These are phyloP conservation scores for Microcos paniculata DNA, from an alignment of 345 rosid species.

Conservation along the genomic window DNA sequence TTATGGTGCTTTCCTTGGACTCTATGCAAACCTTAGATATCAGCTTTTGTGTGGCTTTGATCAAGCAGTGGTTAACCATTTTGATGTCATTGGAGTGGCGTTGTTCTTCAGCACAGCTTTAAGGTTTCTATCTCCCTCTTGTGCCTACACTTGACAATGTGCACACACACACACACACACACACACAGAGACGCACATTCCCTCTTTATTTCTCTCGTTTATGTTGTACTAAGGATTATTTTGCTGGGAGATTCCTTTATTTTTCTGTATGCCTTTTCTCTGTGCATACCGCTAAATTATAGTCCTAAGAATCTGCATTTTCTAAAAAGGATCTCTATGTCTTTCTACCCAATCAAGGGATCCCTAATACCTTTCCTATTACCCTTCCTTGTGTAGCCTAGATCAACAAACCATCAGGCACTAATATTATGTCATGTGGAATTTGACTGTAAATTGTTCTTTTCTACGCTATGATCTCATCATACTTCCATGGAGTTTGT, in stretches of 20 bases:
- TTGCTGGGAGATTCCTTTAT: too few species aligned
- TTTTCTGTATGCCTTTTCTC: too few species aligned
- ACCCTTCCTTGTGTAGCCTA: not conserved
- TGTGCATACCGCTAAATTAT: too few species aligned
- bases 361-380: too few species aligned
- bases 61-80: constrained; percentile 63
- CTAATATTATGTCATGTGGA: not conserved
- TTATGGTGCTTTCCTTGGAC: constrained; percentile 90
- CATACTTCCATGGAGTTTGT: not conserved
- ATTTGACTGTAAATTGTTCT: not conserved
- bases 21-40: constrained; percentile 78
- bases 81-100: constrained; percentile 96
- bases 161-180: too few species aligned
- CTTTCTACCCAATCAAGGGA: too few species aligned
- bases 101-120: constrained; percentile 78
- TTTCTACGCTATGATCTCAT: not conserved
- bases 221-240: too few species aligned
- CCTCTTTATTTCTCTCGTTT: too few species aligned
- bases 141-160: not conserved
- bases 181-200: too few species aligned
- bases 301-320: too few species aligned
- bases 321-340: too few species aligned
- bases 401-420: not conserved
- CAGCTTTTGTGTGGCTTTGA: constrained; percentile 86
- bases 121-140: constrained; percentile 49